Evolutionary conservation across 805 yeast genomes (phyloP), one percentile per base, ranked within the genome.

Genomic region (Saccharomycopsis capsularis): DNA sequence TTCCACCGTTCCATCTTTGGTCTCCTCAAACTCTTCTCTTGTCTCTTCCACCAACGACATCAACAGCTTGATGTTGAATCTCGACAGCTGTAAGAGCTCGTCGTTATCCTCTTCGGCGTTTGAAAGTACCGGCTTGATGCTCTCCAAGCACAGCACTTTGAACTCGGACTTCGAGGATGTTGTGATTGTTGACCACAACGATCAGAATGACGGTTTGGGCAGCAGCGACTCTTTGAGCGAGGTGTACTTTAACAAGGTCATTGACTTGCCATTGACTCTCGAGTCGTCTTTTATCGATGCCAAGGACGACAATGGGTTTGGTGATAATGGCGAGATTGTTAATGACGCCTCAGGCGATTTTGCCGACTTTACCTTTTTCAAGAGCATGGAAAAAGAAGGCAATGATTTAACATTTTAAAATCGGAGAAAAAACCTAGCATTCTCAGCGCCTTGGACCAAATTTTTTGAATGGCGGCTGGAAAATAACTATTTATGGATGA

Each of bases 321-420:
- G 32, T 29, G 32, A 29, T 29, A 13, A 13, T 29, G 32, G 11
- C 13, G 24, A 32, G 30, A 21, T 23, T 35, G 30, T 35, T 18
- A 30, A 35, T 19, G 45, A 30, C 30, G 18, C 34, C 23, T 13
- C 24, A 6, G n/a, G 19, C 24, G 46, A 48, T 11, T 30, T 39
- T 15, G 23, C 43, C n/a, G 52, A 48, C 43, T 48, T 48, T 34
- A 44, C 47, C 19, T 48, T 48, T 32, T 48, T 48, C 38, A 44
- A 44, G n/a, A n/a, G n/a, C n/a, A n/a, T n/a, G n/a, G n/a, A n/a
- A n/a, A n/a, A n/a, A n/a, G n/a, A n/a, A n/a, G n/a, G n/a, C n/a
- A n/a, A n/a, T n/a, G n/a, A n/a, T n/a, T n/a, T n/a, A n/a, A n/a
- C n/a, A n/a, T n/a, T n/a, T n/a, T n/a, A n/a, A n/a, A n/a, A n/a